Percentiles rank a stretch among this genome's conserved stretches.
These are phyloP conservation scores for Bremia lactucae DNA, from an alignment of 352 stramenopile genomes.

Conservation along the genomic window DNA sequence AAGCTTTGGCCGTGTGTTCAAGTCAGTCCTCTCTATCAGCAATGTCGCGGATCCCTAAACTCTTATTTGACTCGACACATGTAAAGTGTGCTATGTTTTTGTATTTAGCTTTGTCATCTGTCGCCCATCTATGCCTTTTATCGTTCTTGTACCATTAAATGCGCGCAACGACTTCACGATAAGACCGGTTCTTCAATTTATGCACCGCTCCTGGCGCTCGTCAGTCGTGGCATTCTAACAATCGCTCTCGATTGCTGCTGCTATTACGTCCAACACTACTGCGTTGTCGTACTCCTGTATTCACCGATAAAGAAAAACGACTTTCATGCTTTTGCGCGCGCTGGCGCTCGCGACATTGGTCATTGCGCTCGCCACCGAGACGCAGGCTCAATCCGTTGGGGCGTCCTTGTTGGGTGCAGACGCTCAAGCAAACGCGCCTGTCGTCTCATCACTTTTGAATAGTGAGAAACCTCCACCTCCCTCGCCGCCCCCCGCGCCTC, in stretches of 20 bases:
- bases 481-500: not conserved
- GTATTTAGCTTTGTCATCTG: no score
- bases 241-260: constrained; percentile 16
- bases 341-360: constrained; percentile 12
- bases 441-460: constrained; percentile 3
- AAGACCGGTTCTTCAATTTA: no score
- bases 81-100: no score
- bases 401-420: constrained; percentile 2
- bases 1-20: no score
- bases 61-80: no score
- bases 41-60: no score
- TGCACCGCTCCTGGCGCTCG: no score
- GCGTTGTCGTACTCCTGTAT: constrained; percentile 18
- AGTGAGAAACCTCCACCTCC: not conserved
- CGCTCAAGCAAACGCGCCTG: not conserved
- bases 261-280: constrained; percentile 12
- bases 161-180: no score
- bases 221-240: no score
- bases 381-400: constrained; percentile 9
- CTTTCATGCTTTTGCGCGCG: constrained; percentile 16
- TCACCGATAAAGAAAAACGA: constrained; percentile 9
- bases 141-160: no score
- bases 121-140: no score
- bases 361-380: constrained; percentile 7
- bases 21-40: no score